Conservation (phyloP, 2,329 filamentous ascomycete species). For the Fusarium oligoseptatum region DNA sequence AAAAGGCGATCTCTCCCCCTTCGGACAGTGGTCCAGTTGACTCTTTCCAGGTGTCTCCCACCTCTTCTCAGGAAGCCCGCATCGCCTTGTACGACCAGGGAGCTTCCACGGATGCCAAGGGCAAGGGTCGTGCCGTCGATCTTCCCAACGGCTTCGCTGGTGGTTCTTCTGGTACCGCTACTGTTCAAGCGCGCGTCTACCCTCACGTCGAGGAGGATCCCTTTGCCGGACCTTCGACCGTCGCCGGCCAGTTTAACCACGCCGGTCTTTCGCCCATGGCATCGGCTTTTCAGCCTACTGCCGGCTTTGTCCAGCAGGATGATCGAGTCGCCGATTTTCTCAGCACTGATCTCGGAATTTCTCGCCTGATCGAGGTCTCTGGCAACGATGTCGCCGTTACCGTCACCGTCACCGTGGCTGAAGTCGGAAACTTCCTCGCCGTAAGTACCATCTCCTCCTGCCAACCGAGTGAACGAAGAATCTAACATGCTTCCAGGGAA, state of each 20-base stretch:
- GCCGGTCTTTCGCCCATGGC: conserved; percentile 74
- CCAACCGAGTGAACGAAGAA: neutral
- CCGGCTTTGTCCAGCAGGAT: conserved; percentile 29
- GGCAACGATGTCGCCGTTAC: conserved; percentile 33
- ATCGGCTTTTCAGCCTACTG: conserved; percentile 68
- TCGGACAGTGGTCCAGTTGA: conserved; percentile 66
- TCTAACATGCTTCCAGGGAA: conserved; percentile 52
- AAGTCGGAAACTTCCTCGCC: conserved; percentile 60
- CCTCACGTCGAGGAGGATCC: conserved; percentile 63
- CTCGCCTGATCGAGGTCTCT: conserved; percentile 60
- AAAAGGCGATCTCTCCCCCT: conserved; percentile 63
- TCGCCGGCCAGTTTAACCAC: conserved; percentile 52
- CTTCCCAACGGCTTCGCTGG: conserved; percentile 47
- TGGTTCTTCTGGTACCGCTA: conserved; percentile 47
- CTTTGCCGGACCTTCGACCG: conserved; percentile 60
- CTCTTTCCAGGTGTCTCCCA: conserved; percentile 72
- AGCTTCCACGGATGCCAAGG: conserved; percentile 52
- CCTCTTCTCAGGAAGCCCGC: conserved; percentile 62
- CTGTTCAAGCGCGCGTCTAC: conserved; percentile 41
- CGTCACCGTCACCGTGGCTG: conserved; percentile 47
- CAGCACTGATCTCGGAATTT: conserved; percentile 62
- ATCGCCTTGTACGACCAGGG: conserved; percentile 71
- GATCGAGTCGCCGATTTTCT: conserved; percentile 51
- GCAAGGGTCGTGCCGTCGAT: neutral
- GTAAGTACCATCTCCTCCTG: conserved; percentile 52